Evolutionary conservation across 495 filamentous ascomycete species (phyloP).

Genomic region (Talaromyces borbonicus): DNA sequence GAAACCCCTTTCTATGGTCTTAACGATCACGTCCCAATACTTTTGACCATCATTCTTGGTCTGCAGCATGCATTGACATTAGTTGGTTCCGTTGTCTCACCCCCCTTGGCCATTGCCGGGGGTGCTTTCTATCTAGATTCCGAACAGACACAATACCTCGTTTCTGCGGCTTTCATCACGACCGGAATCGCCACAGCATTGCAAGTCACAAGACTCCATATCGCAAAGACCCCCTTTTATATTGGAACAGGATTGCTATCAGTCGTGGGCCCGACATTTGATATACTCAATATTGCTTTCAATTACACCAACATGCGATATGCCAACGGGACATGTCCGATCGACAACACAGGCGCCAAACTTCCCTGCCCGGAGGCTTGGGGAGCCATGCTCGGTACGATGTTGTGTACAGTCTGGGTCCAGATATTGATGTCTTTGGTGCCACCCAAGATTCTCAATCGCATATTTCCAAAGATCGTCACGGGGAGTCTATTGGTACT

Average conservation of each 20-base stretch:
- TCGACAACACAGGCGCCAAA: constrained; percentile 45
- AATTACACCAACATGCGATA: constrained; percentile 72
- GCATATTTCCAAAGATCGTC: constrained; percentile 73
- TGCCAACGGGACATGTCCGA: constrained; percentile 60
- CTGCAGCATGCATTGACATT: constrained; percentile 55
- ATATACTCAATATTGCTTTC: constrained; percentile 67
- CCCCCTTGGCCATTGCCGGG: constrained; percentile 64
- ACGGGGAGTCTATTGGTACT: constrained; percentile 68
- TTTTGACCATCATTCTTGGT: constrained; percentile 59
- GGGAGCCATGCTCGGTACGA: constrained; percentile 73
- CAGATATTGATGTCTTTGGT: constrained; percentile 24
- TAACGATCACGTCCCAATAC: constrained; percentile 65
- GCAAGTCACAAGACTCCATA: constrained; percentile 74
- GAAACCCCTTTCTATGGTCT: constrained; percentile 74
- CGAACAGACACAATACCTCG: constrained; percentile 60
- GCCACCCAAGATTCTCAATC: constrained; percentile 52
- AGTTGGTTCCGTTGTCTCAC: constrained; percentile 53
- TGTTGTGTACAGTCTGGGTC: constrained; percentile 38
- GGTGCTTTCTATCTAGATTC: constrained; percentile 52
- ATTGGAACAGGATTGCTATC: constrained; percentile 75
- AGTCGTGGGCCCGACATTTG: constrained; percentile 74
- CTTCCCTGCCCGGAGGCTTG: constrained; percentile 74
- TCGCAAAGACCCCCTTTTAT: constrained; percentile 65
- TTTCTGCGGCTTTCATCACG: constrained; percentile 75
- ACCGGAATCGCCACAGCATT: constrained; percentile 68